A percentile compares a stretch with the other conserved stretches of the same genome.
phyloP scores from a whole-genome alignment of 164 flowering plant species.

The Taxillus chinensis region DNA sequence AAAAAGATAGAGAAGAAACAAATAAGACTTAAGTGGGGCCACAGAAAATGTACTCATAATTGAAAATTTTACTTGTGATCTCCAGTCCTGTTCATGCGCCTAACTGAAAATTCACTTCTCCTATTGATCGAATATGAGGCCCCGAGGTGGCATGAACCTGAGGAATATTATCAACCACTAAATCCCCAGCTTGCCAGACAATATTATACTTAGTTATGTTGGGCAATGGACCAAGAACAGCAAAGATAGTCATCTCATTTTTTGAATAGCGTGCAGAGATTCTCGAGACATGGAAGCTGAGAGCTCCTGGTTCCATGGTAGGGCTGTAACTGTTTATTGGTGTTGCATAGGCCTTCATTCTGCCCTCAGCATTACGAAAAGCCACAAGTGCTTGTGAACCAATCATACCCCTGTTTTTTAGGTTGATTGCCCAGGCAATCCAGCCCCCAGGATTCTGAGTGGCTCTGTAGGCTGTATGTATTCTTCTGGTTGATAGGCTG shows the following conservation, averaged over 20 bases:
- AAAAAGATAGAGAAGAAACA: too few species aligned
- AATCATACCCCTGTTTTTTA: conserved; percentile 24
- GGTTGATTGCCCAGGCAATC: conserved; percentile 49
- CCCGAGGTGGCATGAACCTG: conserved; percentile 20
- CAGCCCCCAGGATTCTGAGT: conserved; percentile 32
- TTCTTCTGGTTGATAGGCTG: conserved; percentile 13
- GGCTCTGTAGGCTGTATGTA: conserved; percentile 43
- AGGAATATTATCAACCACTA: conserved; percentile 23
- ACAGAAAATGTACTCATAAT: too few species aligned
- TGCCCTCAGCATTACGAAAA: conserved; percentile 24
- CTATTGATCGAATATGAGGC: conserved; percentile 19
- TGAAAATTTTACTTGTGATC: too few species aligned
- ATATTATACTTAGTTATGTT: conserved; percentile 17
- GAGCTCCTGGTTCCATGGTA: conserved; percentile 23
- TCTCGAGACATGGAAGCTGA: conserved; percentile 29
- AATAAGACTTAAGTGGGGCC: too few species aligned
- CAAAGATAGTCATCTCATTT: conserved; percentile 34
- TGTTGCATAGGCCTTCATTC: conserved; percentile 23
- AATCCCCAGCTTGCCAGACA: conserved; percentile 30
- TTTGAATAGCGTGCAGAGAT: conserved; percentile 24
- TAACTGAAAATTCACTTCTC: conserved; percentile 19
- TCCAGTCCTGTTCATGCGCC: not conserved
- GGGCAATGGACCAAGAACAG: conserved; percentile 21
- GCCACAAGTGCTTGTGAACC: conserved; percentile 36
- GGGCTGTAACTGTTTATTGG: conserved; percentile 22